Percentiles rank a stretch among this genome's conserved stretches.
Evolutionary conservation across 148 eudicot species (phyloP).

Genomic region (Rhododendron mucronatum): DNA sequence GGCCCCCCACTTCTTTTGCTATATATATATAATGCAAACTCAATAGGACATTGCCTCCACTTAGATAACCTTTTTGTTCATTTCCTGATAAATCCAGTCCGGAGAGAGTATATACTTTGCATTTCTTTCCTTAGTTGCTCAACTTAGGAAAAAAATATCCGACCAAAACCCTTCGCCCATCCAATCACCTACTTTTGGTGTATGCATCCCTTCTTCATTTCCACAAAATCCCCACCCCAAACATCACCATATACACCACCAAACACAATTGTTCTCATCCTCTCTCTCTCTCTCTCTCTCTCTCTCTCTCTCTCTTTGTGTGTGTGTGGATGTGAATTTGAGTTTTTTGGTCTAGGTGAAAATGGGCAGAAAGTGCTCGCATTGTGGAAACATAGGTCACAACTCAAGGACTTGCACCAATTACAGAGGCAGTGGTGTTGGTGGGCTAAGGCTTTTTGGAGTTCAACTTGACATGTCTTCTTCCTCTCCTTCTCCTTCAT

Average conservation of each 20-base stretch:
- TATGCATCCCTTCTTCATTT: slow-evolving; percentile 15
- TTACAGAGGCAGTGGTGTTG: slow-evolving; percentile 14
- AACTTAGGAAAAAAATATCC: slow-evolving; percentile 20
- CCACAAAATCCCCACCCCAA: slow-evolving; percentile 22
- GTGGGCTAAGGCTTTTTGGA: slow-evolving; percentile 45
- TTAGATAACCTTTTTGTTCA: not conserved
- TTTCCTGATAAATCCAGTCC: not conserved
- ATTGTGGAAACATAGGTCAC: slow-evolving; percentile 58
- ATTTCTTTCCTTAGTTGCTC: not conserved
- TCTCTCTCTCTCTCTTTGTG: not conserved
- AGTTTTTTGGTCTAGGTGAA: slow-evolving; percentile 2
- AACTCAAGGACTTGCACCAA: slow-evolving; percentile 53
- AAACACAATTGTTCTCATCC: not conserved
- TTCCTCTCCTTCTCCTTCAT: slow-evolving; percentile 13
- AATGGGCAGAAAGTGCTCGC: slow-evolving; percentile 67
- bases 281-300: slow-evolving; percentile 11
- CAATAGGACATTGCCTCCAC: not conserved
- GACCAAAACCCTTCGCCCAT: slow-evolving; percentile 9
- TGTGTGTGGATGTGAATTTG: not conserved
- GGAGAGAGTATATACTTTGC: not conserved
- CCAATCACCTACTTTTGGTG: slow-evolving; percentile 39
- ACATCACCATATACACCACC: slow-evolving; percentile 2
- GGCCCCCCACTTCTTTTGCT: slow-evolving; percentile 6
- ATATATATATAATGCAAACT: not conserved
- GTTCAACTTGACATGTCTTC: slow-evolving; percentile 38